Base-by-base conservation (phyloP, 306 rosid species). In the Fagus sylvatica region DNA sequence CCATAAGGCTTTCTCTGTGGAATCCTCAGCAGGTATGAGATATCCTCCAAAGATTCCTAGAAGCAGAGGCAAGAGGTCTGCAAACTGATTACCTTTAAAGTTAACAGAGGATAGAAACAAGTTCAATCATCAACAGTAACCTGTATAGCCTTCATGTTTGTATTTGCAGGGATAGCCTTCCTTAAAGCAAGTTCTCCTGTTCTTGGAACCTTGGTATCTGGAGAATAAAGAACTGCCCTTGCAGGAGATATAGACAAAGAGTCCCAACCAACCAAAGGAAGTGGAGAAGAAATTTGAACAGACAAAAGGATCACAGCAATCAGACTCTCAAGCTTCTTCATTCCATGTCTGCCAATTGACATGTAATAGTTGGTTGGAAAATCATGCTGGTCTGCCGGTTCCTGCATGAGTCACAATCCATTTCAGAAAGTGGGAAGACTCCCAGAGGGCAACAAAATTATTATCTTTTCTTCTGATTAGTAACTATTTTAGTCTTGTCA, bases 1-100 rank as follows among this genome's bases (percentile, higher is more conserved):
- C 98, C 98, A 80, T 80, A 94, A 70, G 98, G 97, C 76, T 92
- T 94, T 76, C 98, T 87, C 76, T 94, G 97, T 4, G 98, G 97
- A 84, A 94, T 94, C 89, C 97, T 89, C 65, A 92, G 84, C 78
- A 90, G 81, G 88, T 94, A 94, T 1, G 90, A 88, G 69, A 94
- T 89, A 77, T 94, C 97, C 74, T 92, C 98, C 22, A 94, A 87
- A 67, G 97, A 68, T 36, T 90, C 98, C 98, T 94, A 81, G 13
- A 80, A 72, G 68, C 40, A 66, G 40, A 79, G 74, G 72, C 53
- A 81, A 62, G 70, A 46, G 42, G 15, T 69, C 51, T 43, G 28
- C 15, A 79, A 74, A 53, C 55, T 61, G 78, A 72, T 48, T 46
- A 66, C 39, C 62, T 17, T 28, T 36, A 34, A 68, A 30, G 53